Percentiles rank a stretch among this genome's conserved stretches.
Evolutionary conservation across 129 eudicot genomes (phyloP).

Genomic region (Chrysanthemum seticuspe): DNA sequence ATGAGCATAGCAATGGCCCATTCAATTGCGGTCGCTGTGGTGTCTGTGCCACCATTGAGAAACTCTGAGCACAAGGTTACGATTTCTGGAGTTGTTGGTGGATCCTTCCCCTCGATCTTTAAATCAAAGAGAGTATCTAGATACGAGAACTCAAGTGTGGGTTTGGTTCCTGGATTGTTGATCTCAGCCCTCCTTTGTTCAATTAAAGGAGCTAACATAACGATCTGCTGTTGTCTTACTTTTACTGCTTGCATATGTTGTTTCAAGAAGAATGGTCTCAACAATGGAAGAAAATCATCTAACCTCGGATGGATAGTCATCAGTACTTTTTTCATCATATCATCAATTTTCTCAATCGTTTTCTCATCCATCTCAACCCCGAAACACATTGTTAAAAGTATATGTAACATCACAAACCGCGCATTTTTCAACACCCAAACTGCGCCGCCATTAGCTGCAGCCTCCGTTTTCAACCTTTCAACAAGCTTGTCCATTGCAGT

Average conservation of each 20-base stretch:
- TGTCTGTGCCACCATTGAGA: conserved; percentile 90
- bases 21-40: conserved; percentile 86
- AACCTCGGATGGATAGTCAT: conserved; percentile 64
- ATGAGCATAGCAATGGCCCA: conserved; percentile 84
- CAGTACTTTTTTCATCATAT: conserved; percentile 73
- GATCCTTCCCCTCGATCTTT: conserved; percentile 53
- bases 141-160: conserved; percentile 60
- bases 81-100: conserved; percentile 50
- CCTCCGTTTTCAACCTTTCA: conserved; percentile 49
- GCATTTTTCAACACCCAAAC: conserved; percentile 79
- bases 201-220: conserved; percentile 52
- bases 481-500: conserved; percentile 68
- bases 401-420: conserved; percentile 73
- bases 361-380: conserved; percentile 73
- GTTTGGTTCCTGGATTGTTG: conserved; percentile 34
- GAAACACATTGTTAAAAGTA: conserved; percentile 77
- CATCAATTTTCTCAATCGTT: conserved; percentile 57
- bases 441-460: conserved; percentile 42
- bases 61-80: conserved; percentile 90
- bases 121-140: conserved; percentile 78
- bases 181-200: conserved; percentile 43
- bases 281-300: conserved; percentile 71
- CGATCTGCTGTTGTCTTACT: conserved; percentile 63
- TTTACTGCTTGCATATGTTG: conserved; percentile 43
- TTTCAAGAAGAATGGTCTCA: conserved; percentile 64